These are phyloP conservation scores for Huntiella abstrusa DNA, from an alignment of 2,329 filamentous ascomycete species.

Conservation along the genomic window DNA sequence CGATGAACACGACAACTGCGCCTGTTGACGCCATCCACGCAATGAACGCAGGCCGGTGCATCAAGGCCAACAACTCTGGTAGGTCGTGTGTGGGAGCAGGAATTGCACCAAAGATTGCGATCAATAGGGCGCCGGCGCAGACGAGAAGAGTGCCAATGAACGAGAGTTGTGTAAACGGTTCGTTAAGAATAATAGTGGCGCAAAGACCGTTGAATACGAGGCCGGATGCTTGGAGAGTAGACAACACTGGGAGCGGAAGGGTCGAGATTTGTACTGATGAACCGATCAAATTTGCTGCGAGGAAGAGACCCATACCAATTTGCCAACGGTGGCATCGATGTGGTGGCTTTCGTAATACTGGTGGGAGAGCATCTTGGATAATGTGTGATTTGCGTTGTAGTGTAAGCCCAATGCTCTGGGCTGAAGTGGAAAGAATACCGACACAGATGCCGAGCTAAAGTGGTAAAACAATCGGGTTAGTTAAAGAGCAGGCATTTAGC, in stretches of 20 bases:
- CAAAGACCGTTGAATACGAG: conserved; percentile 98
- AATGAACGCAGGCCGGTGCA: conserved; percentile 58
- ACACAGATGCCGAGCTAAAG: conserved; percentile 74
- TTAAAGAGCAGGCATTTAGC: neutral
- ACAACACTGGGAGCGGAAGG: conserved; percentile 79
- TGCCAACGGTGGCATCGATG: conserved; percentile 89
- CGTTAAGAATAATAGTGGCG: conserved; percentile 76
- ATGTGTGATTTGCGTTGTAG: conserved; percentile 96
- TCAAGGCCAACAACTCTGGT: conserved; percentile 57
- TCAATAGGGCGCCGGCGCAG: conserved; percentile 70
- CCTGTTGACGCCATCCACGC: conserved; percentile 75
- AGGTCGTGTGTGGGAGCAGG: conserved; percentile 81
- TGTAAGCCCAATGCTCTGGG: conserved; percentile 87
- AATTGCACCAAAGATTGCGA: conserved; percentile 85
- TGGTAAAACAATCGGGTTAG: conserved; percentile 11
- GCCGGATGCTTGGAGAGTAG: conserved; percentile 85
- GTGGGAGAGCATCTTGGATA: conserved; percentile 84
- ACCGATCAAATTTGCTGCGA: conserved; percentile 81
- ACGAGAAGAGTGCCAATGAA: conserved; percentile 77
- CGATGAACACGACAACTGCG: conserved; percentile 50
- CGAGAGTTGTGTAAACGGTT: conserved; percentile 91
- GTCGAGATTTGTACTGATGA: conserved; percentile 97
- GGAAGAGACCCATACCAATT: conserved; percentile 92
- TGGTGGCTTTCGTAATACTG: conserved; percentile 64
- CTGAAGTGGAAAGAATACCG: conserved; percentile 78